Base-by-base conservation (phyloP, 2,329 filamentous ascomycete genomes). In the Dichotomopilus funicola region DNA sequence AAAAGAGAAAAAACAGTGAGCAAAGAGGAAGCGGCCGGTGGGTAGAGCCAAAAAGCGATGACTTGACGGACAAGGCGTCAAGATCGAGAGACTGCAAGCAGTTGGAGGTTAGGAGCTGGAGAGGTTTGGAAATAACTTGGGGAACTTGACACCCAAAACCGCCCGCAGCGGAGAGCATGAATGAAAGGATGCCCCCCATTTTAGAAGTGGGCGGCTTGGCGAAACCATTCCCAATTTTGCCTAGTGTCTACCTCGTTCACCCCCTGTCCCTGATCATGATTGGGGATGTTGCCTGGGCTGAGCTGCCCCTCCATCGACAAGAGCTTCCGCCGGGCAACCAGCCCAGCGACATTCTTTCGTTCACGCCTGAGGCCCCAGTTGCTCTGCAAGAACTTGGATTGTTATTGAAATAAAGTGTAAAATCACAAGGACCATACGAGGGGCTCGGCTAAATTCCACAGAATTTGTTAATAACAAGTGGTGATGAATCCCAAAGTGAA, bases 221-320 rank as follows among this genome's bases (percentile, higher is more conserved):
- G 50, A 57, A 42, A 51, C 50, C 42, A 42, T 37, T 44, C 49
- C 47, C 53, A 38, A 34, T 27, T 13, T 35, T 49, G 38, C 35
- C 54, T 41, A 54, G 57, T 51, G 51, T 35, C 37, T 52, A 48
- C 51, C 19, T 54, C 51, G 45, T 51, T 46, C 55, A 49, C 44
- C n/a, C 49, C 51, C 49, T 56, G 56, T 53, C 52, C 43, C 41
- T 42, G 52, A 35, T 40, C 35, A 6, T 47, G 49, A 53, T 51
- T 53, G 50, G 50, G 5, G 27, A 37, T 44, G 19, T 27, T 27
- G 19, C 19, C 19, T 27, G 19, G 10, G 7, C 38, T 34, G 44
- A 47, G 57, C 43, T 59, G 52, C 55, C 55, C 58, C 55, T 57
- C 58, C 51, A 54, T 49, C 12, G 12, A 46, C 11, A 19, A 27